Conservation (phyloP, 495 filamentous ascomycete genomes). For the Talaromyces stipitatus region DNA sequence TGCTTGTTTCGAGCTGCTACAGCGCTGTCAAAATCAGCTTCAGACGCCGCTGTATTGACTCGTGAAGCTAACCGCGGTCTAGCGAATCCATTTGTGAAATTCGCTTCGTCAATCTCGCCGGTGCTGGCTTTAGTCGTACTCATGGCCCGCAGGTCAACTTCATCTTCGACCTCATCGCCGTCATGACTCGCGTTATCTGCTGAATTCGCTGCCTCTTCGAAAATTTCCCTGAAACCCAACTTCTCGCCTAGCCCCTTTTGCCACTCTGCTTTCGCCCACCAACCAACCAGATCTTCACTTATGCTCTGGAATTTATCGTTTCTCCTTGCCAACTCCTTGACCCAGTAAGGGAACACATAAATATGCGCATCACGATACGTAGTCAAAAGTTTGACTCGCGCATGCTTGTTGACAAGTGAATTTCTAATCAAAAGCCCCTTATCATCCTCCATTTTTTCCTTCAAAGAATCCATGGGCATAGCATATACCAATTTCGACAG, state of each 20-base stretch:
- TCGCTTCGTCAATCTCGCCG: slow-evolving; percentile 5
- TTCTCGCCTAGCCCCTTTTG: slow-evolving; percentile 73
- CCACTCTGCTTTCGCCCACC: slow-evolving; percentile 93
- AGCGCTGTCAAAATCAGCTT: slow-evolving; percentile 10
- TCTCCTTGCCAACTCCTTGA: slow-evolving; percentile 66
- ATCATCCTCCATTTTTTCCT: slow-evolving; percentile 66
- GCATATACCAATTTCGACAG: slow-evolving; percentile 64
- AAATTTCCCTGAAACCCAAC: slow-evolving; percentile 60
- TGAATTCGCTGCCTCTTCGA: slow-evolving; percentile 30
- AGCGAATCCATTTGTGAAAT: background rate
- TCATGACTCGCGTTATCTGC: slow-evolving; percentile 30
- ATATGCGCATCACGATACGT: slow-evolving; percentile 84
- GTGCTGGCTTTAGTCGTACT: slow-evolving; percentile 44
- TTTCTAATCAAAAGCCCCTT: slow-evolving; percentile 65
- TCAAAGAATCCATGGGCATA: slow-evolving; percentile 76
- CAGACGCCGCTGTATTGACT: slow-evolving; percentile 18
- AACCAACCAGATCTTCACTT: slow-evolving; percentile 86
- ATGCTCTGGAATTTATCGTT: slow-evolving; percentile 80
- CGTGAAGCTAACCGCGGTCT: slow-evolving; percentile 33
- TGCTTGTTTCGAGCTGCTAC: slow-evolving; percentile 10
- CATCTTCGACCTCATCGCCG: slow-evolving; percentile 44
- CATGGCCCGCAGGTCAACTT: slow-evolving; percentile 55
- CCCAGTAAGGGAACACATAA: slow-evolving; percentile 89
- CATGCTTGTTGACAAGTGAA: slow-evolving; percentile 60
- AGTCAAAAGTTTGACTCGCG: slow-evolving; percentile 66